Base-by-base conservation (phyloP, 768 basidiomycete species). In the Pleurotus citrinopileatus region DNA sequence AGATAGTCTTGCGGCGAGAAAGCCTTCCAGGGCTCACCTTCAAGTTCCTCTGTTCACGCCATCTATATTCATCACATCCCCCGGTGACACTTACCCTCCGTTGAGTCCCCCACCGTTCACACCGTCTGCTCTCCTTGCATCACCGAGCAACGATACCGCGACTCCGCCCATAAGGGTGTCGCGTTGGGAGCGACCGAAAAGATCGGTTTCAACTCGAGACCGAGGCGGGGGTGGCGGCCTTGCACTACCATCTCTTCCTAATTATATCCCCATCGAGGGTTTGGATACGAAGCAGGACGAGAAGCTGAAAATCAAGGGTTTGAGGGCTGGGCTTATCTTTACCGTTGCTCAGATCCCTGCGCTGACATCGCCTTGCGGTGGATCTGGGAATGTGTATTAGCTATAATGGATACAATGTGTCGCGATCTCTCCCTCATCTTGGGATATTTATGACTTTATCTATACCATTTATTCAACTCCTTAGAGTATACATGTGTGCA, bases 241-340 rank as follows among this genome's bases (percentile, higher is more conserved):
- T 9, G 48, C 48, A 34, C 22, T 50, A 20, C 48, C 34, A 20
- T 34, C 28, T 29, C 48, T 50, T 7, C 48, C 48, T 1, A 37
- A n/a, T 12, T 50, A 50, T 37, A 13, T 50, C n/a, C 48, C 48
- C 19, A 50, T 50, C 8, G 48, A 50, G 32, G 48, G 48, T 4
- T 23, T 50, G 32, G 48, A 50, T 22, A 50, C 48, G 17, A 32
- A 50, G 48, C 48, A 50, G 48, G 48, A 50, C 23, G 48, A 50
- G 32, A 34, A 50, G 22, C 23, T 50, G 7, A 50, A 50, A 15
- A 17, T 50, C n/a, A 50, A n/a, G 48, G 7, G 48, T 9, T 20
- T 37, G 28, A 50, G 48, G 34, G 15, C 19, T 19, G 48, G 48
- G n/a, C 17, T 50, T 37, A 23, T 50, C 15, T 50, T 50, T n/a